A percentile compares a stretch with the other conserved stretches of the same genome.
Evolutionary conservation across 768 basidiomycete species (phyloP).

Genomic region (Serendipita sp.): DNA sequence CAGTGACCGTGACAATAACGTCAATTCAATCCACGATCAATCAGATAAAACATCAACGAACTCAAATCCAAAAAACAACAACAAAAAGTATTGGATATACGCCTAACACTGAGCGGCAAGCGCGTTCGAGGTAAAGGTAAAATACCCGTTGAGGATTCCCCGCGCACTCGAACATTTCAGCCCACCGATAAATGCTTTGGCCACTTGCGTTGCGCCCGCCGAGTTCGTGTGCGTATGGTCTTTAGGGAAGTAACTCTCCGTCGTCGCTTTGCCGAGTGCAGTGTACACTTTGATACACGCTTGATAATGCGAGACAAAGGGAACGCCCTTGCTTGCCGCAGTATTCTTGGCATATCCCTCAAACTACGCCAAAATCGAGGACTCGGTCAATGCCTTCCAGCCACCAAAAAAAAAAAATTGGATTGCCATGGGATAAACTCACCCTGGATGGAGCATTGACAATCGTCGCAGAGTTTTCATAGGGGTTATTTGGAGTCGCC

Average conservation of each 20-base stretch:
- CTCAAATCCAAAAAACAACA: no score
- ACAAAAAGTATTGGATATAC: no score
- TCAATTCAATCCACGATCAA: no score
- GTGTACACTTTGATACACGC: slow-evolving; percentile 31
- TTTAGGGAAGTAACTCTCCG: slow-evolving; percentile 28
- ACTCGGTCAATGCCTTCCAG: no score
- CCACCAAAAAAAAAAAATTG: not conserved
- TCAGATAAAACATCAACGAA: no score
- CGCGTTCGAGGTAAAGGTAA: not conserved
- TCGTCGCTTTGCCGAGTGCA: slow-evolving; percentile 24
- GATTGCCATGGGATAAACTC: not conserved
- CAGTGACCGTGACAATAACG: no score
- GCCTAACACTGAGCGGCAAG: not conserved
- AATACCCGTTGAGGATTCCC: not conserved
- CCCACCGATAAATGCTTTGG: slow-evolving; percentile 33
- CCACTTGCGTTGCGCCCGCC: slow-evolving; percentile 32
- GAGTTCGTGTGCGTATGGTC: slow-evolving; percentile 34
- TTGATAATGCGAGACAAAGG: slow-evolving; percentile 32
- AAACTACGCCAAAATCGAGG: slow-evolving; percentile 13
- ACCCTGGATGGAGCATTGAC: slow-evolving; percentile 26
- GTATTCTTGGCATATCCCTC: slow-evolving; percentile 29
- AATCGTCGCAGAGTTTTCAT: slow-evolving; percentile 17
- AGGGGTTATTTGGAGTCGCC: slow-evolving; percentile 33
- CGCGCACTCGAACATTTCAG: slow-evolving; percentile 12
- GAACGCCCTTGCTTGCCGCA: slow-evolving; percentile 24